Base-by-base conservation (phyloP, 1,284 basidiomycete genomes). In the Jaminaea rosea region DNA sequence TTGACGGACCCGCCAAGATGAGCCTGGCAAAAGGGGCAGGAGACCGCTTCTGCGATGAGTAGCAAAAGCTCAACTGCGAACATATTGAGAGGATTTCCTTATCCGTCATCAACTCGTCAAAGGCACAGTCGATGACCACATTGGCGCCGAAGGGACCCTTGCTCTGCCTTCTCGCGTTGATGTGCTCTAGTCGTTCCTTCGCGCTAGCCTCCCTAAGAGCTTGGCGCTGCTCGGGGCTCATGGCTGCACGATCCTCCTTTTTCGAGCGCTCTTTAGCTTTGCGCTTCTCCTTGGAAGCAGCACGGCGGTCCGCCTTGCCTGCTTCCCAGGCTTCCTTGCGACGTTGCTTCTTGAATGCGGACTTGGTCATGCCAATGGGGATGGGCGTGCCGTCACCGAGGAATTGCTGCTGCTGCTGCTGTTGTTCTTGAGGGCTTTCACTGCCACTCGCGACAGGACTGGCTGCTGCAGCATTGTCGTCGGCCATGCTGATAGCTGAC, bases 21-120 rank as follows among this genome's bases (percentile, higher is more conserved):
- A 97, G 74, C 4, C 77, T 76, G 9, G 79, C 76, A 71, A 97
- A 88, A 0, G 89, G 86, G 52, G 77, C 79, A 4, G 78, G 69
- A 1, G 88, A 82, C 44, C 80, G 80, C 47, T 87, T 83, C 75
- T 97, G 93, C 42, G 83, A 81, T 60, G 86, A 85, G 75, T 97
- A 96, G 29, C 87, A 83, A 71, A 87, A 94, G 28, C 84, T 84
- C 49, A 97, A 78, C 75, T 98, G 94, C 32, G 86, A 85, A 44
- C 82, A 82, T 70, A 98, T 80, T 17, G 89, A 94, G 56, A 79
- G 82, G 56, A 93, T 80, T 78, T 98, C 94, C 88, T 90, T 91
- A 50, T 91, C 89, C 45, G 78, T 83, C 94, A 98, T 98, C 75
- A 86, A 80, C 44, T 90, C 83, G 74, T 99, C 94, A 72, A 98